Conservation (phyloP, 768 basidiomycete genomes). For the Scleroderma citrinum region DNA sequence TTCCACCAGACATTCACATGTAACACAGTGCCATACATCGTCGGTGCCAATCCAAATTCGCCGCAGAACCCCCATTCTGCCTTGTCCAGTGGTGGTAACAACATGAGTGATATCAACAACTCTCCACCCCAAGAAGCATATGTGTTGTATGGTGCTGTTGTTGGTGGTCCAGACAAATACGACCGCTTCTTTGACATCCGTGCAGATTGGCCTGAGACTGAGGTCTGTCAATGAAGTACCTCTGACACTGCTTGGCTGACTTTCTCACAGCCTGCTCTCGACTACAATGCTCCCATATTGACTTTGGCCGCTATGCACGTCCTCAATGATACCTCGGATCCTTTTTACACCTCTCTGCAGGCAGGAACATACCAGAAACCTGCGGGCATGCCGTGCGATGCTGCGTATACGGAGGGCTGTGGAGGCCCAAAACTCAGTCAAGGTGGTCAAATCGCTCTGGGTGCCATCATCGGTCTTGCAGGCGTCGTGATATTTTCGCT, state of each 20-base stretch:
- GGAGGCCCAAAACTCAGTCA: constrained; percentile 46
- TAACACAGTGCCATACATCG: constrained; percentile 49
- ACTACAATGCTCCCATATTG: constrained; percentile 89
- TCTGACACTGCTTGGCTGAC: constrained; percentile 1
- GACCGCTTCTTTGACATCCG: constrained; percentile 83
- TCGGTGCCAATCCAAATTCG: constrained; percentile 86
- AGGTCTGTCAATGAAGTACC: constrained; percentile 39
- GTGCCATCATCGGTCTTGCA: constrained; percentile 54
- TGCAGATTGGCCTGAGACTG: constrained; percentile 84
- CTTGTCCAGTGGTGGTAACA: constrained; percentile 76
- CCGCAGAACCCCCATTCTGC: constrained; percentile 89
- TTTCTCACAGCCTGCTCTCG: constrained; percentile 59
- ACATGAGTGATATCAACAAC: constrained; percentile 64
- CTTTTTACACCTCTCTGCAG: constrained; percentile 68
- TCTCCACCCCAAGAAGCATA: constrained; percentile 67
- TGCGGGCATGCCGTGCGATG: constrained; percentile 71
- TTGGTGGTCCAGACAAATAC: constrained; percentile 77
- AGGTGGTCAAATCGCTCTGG: constrained; percentile 65
- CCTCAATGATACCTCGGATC: constrained; percentile 62
- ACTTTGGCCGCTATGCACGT: constrained; percentile 76
- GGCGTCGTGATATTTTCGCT: constrained; percentile 51
- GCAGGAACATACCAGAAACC: constrained; percentile 66
- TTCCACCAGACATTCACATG: not conserved
- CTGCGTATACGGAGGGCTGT: constrained; percentile 54
- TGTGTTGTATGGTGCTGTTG: constrained; percentile 79